A percentile compares a stretch with the other conserved stretches of the same genome.
phyloP scores from a whole-genome alignment of 225 moss, liverwort and hornwort genomes.

The Pseudisothecium myosuroides region DNA sequence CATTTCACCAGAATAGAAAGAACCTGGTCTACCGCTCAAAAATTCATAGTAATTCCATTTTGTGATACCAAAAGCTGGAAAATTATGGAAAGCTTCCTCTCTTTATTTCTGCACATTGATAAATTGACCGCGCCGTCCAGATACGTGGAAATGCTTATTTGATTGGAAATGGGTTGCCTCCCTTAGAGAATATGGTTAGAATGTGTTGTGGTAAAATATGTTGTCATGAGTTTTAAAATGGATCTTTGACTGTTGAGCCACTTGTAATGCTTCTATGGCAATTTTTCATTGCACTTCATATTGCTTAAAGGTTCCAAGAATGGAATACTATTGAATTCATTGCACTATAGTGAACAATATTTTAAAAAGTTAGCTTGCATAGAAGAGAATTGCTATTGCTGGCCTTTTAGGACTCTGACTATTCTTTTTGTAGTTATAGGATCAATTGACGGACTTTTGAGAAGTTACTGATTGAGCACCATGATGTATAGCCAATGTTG shows the following conservation, averaged over 20 bases:
- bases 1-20: no score
- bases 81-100: no score
- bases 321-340: no score
- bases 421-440: background rate
- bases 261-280: background rate
- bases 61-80: no score
- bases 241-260: background rate
- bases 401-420: background rate
- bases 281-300: background rate
- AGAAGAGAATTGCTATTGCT: background rate
- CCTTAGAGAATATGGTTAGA: no score
- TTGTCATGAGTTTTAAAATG: background rate
- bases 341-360: background rate
- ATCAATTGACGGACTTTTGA: background rate
- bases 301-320: rapidly evolving
- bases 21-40: no score
- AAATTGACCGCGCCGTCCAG: no score
- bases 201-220: background rate
- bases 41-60: no score
- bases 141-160: no score
- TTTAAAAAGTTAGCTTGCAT: background rate
- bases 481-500: no score
- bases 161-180: no score
- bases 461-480: background rate
- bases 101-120: no score